Evolutionary conservation across 306 rosid species (phyloP).

Genomic region (Vigna unguiculata): DNA sequence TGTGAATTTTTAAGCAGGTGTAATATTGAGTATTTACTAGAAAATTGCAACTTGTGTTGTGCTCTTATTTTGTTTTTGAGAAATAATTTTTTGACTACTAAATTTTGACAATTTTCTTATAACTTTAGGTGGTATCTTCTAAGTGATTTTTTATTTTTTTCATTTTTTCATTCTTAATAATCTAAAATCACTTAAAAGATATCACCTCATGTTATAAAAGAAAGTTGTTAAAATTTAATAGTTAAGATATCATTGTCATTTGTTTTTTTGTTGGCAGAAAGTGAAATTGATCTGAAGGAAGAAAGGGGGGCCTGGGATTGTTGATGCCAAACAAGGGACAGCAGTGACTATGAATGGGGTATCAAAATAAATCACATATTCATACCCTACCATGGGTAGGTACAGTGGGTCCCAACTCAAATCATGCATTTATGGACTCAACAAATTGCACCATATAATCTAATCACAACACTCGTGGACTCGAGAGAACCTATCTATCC

Average conservation of each 20-base stretch:
- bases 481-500: background rate
- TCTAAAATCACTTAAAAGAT: too few species aligned
- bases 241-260: too few species aligned
- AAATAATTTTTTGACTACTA: too few species aligned
- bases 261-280: background rate
- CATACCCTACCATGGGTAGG: slow-evolving; percentile 1
- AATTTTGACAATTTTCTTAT: too few species aligned
- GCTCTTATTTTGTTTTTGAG: background rate
- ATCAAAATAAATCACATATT: slow-evolving; percentile 7
- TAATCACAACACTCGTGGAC: background rate
- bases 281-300: slow-evolving; percentile 2
- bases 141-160: too few species aligned
- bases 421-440: slow-evolving; percentile 1
- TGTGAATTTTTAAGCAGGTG: background rate
- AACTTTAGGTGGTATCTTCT: too few species aligned
- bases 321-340: background rate
- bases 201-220: too few species aligned
- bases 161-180: too few species aligned
- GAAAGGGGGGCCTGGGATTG: background rate
- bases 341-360: background rate
- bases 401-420: slow-evolving; percentile 4
- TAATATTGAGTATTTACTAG: background rate
- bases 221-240: too few species aligned
- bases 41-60: background rate
- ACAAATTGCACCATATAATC: slow-evolving; percentile 28